Conservation (phyloP, 345 rosid genomes). For the Passiflora organensis region DNA sequence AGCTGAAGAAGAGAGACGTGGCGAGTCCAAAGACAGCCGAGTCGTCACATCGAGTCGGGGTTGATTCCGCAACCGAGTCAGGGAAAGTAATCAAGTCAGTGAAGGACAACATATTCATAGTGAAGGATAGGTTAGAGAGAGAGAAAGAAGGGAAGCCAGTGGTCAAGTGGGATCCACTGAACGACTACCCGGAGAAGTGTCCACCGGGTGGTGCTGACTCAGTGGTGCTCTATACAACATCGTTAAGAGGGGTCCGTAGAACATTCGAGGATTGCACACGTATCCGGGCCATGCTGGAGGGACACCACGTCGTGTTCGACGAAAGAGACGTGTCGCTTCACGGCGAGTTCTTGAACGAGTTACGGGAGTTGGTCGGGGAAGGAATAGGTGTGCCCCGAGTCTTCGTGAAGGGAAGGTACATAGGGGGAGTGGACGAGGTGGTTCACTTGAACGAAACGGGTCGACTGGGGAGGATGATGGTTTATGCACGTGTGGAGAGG, state of each 20-base stretch:
- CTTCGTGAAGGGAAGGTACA: slow-evolving; percentile 74
- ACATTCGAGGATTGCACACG: slow-evolving; percentile 71
- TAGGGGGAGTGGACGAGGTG: slow-evolving; percentile 79
- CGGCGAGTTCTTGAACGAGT: slow-evolving; percentile 59
- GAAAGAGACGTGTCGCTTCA: slow-evolving; percentile 90
- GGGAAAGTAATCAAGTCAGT: slow-evolving; percentile 34
- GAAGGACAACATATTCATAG: slow-evolving; percentile 63
- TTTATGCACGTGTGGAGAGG: slow-evolving; percentile 55
- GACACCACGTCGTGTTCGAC: slow-evolving; percentile 56
- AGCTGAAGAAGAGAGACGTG: slow-evolving; percentile 1
- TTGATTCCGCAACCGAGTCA: too few relatives aligned
- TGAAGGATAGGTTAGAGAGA: slow-evolving; percentile 54
- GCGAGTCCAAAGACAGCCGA: too few relatives aligned
- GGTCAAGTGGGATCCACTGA: slow-evolving; percentile 59
- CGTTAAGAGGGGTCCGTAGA: slow-evolving; percentile 75
- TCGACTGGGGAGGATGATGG: slow-evolving; percentile 55
- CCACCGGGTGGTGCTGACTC: slow-evolving; percentile 69
- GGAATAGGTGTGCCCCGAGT: slow-evolving; percentile 62
- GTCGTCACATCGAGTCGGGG: slow-evolving; percentile 14
- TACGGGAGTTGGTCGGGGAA: slow-evolving; percentile 48
- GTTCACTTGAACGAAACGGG: slow-evolving; percentile 66
- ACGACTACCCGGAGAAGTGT: slow-evolving; percentile 63
- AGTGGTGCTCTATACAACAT: slow-evolving; percentile 80
- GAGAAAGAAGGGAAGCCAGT: slow-evolving; percentile 57
- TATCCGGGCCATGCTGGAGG: slow-evolving; percentile 46